Evolutionary conservation across 163 green algal species (phyloP).

Genomic region (Scenedesmus sp.): DNA sequence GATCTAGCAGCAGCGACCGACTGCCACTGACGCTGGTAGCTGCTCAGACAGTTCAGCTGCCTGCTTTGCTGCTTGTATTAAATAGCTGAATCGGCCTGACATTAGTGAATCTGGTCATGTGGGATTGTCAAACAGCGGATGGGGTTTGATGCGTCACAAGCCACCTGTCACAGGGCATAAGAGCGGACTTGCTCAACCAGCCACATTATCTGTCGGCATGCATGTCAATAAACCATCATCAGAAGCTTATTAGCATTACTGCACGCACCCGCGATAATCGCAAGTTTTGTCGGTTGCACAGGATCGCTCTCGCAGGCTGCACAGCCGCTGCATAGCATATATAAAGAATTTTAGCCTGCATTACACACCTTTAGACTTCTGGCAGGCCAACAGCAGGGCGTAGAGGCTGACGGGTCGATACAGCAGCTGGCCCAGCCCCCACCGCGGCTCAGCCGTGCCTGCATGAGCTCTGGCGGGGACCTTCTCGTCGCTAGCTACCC

Average conservation of each 20-base stretch:
- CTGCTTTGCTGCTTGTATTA: too few relatives aligned
- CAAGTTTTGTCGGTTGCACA: constrained; percentile 16
- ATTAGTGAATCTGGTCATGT: not conserved
- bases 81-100: too few relatives aligned
- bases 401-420: not conserved
- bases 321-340: not conserved
- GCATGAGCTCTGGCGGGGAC: not conserved
- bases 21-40: too few relatives aligned
- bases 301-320: not conserved
- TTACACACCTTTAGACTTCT: not conserved
- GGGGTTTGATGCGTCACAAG: not conserved
- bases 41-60: too few relatives aligned
- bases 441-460: constrained; percentile 3
- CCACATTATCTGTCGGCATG: not conserved
- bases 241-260: not conserved
- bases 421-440: not conserved
- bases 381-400: not conserved
- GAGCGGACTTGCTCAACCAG: not conserved
- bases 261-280: not conserved
- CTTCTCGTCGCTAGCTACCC: not conserved
- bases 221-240: not conserved
- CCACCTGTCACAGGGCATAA: not conserved
- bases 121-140: not conserved
- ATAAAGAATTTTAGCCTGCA: not conserved
- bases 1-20: too few relatives aligned